Conservation (phyloP, 306 rosid genomes). For the Castanopsis chinensis region DNA sequence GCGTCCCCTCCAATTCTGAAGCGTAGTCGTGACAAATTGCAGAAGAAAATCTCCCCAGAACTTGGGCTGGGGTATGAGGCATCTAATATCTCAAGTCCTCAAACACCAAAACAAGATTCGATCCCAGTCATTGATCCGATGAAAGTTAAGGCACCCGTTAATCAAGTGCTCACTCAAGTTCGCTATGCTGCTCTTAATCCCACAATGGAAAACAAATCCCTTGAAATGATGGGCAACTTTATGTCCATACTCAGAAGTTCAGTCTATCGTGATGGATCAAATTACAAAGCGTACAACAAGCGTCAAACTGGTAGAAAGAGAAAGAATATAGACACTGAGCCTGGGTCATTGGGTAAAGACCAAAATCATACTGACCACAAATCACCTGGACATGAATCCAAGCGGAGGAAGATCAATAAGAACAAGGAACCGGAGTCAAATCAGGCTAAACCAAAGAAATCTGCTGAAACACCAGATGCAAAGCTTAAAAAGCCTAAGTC, state of each 20-base stretch:
- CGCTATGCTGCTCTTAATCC: conserved; percentile 47
- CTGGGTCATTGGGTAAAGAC: conserved; percentile 20
- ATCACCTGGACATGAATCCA: conserved; percentile 27
- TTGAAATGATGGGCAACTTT: conserved; percentile 39
- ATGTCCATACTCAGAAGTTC: conserved; percentile 53
- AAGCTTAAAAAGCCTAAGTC: background rate
- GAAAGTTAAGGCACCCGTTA: conserved; percentile 38
- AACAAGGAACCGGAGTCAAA: conserved; percentile 21
- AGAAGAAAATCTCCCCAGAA: conserved; percentile 24
- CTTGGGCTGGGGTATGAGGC: conserved; percentile 13
- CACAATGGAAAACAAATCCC: conserved; percentile 22
- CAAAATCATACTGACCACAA: conserved; percentile 13
- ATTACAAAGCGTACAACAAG: conserved; percentile 31
- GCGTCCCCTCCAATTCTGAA: conserved; percentile 25
- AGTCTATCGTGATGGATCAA: conserved; percentile 43
- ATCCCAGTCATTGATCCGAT: conserved; percentile 36
- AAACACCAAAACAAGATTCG: conserved; percentile 24
- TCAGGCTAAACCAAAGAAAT: conserved; percentile 14
- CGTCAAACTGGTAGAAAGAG: conserved; percentile 48
- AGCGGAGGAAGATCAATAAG: conserved; percentile 26
- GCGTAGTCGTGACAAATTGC: conserved; percentile 17
- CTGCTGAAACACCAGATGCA: conserved; percentile 4
- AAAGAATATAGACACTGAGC: conserved; percentile 40
- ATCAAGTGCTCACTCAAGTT: conserved; percentile 42
- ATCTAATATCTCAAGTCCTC: conserved; percentile 29